Conservation (phyloP, 306 rosid genomes). For the Rubus parviflorus region DNA sequence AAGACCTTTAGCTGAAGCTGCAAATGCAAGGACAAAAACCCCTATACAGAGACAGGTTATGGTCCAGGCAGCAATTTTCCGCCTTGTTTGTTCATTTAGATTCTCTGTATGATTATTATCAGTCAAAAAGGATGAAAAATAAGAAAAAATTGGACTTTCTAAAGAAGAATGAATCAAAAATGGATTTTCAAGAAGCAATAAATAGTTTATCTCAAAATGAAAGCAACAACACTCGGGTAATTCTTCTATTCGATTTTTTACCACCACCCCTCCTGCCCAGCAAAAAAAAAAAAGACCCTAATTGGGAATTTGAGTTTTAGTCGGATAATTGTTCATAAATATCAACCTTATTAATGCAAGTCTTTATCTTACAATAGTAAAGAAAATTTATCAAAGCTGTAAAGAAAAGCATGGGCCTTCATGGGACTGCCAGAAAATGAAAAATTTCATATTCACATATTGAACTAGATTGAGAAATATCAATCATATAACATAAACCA, state of each 20-base stretch:
- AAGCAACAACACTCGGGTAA: background rate
- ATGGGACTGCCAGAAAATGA: background rate
- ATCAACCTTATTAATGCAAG: background rate
- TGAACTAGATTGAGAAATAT: background rate
- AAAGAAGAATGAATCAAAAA: background rate
- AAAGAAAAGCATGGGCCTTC: background rate
- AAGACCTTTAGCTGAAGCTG: constrained; percentile 54
- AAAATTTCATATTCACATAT: background rate
- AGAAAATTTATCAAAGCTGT: background rate
- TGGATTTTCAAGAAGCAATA: background rate
- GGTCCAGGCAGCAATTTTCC: constrained; percentile 68
- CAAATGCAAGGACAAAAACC: constrained; percentile 43
- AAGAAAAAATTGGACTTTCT: constrained; percentile 5
- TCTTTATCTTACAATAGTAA: background rate
- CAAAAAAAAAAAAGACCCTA: background rate
- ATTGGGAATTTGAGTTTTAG: background rate
- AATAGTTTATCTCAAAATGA: background rate
- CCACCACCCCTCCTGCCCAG: too few species aligned
- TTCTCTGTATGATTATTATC: constrained; percentile 35
- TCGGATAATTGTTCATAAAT: background rate
- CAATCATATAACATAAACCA: background rate
- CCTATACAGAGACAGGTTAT: constrained; percentile 62
- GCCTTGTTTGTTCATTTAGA: constrained; percentile 47
- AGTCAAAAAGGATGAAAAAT: constrained; percentile 21
- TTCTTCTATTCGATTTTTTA: too few species aligned